Evolutionary conservation across 345 rosid genomes (phyloP).

Genomic region (Gossypium stocksii): DNA sequence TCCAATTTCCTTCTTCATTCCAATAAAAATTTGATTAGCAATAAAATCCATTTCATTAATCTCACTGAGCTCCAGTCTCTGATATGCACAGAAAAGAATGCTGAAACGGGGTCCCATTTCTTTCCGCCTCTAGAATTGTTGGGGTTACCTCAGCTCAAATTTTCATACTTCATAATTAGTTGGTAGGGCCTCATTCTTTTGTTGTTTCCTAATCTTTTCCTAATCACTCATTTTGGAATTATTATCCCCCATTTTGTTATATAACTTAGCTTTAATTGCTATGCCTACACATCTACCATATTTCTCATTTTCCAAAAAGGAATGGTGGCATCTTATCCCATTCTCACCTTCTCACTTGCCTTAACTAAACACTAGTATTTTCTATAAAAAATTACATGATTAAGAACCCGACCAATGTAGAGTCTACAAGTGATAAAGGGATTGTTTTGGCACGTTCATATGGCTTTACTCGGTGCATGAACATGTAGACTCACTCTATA

Average conservation of each 20-base stretch:
- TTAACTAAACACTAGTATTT: not conserved
- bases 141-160: conserved; percentile 17
- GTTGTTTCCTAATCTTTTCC: conserved; percentile 15
- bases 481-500: conserved; percentile 5
- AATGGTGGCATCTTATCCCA: conserved; percentile 1
- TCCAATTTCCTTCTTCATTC: too few relatives aligned
- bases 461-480: conserved; percentile 12
- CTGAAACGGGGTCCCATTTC: conserved; percentile 29
- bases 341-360: not conserved
- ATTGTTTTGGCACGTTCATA: conserved; percentile 13
- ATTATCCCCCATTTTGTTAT: not conserved
- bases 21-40: too few relatives aligned
- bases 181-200: conserved; percentile 17
- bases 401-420: not conserved
- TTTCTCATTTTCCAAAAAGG: not conserved
- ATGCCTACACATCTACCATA: not conserved
- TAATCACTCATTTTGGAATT: not conserved
- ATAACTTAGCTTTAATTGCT: not conserved
- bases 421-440: not conserved
- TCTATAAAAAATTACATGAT: not conserved
- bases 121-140: conserved; percentile 7
- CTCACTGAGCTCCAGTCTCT: not conserved
- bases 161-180: conserved; percentile 11
- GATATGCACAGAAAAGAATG: conserved; percentile 1
- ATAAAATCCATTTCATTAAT: too few relatives aligned